Conservation (phyloP, 2,329 filamentous ascomycete species). For the Coniochaeta sp. region DNA sequence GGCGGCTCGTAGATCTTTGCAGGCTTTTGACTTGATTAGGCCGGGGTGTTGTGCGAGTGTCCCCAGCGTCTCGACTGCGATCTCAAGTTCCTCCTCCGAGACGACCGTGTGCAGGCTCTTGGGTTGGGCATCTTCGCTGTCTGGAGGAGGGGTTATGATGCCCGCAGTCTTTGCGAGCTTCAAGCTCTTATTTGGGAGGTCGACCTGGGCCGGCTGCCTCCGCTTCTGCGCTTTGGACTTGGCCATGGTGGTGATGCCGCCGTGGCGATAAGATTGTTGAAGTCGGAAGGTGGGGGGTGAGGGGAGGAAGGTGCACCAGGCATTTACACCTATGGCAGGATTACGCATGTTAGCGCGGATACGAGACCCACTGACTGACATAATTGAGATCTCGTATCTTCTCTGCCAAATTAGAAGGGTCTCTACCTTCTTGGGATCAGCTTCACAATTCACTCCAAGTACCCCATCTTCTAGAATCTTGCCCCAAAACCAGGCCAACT, state of each 20-base stretch:
- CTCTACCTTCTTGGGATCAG: too few relatives aligned
- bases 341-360: too few relatives aligned
- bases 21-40: conserved; percentile 61
- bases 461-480: too few relatives aligned
- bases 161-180: neutral
- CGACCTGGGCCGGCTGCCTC: neutral
- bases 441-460: too few relatives aligned
- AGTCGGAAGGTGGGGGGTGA: neutral
- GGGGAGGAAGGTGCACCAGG: neutral
- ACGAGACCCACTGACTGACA: too few relatives aligned
- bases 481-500: too few relatives aligned
- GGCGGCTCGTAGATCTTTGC: conserved; percentile 57
- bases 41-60: conserved; percentile 50
- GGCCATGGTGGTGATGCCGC: neutral
- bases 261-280: neutral
- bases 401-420: too few relatives aligned
- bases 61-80: conserved; percentile 56
- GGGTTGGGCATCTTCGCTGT: conserved; percentile 16
- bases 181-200: neutral
- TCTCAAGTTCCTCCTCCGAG: conserved; percentile 59
- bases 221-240: conserved; percentile 1
- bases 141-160: neutral
- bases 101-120: conserved; percentile 44
- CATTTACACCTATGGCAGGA: too few relatives aligned
- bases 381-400: too few relatives aligned